These are phyloP conservation scores for Fragaria vesca DNA, from an alignment of 306 rosid species.

Conservation along the genomic window DNA sequence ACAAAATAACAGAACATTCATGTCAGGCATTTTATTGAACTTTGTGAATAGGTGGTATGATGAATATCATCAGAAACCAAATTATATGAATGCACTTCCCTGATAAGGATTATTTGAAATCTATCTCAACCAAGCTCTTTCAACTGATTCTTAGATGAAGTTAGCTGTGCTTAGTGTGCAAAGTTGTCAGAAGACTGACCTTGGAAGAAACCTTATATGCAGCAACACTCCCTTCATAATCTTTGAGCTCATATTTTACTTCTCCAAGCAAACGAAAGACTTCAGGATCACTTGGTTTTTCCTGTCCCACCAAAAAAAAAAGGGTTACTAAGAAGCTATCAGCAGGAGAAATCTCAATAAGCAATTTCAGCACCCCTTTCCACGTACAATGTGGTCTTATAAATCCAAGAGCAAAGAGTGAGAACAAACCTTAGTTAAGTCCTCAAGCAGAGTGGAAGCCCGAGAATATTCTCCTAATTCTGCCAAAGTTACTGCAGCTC, in stretches of 20 bases:
- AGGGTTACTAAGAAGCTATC: neutral
- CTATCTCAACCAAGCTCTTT: neutral
- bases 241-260: constrained; percentile 72
- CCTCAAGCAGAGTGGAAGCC: constrained; percentile 81
- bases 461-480: constrained; percentile 76
- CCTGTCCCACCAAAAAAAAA: constrained; percentile 38
- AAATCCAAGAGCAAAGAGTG: constrained; percentile 12
- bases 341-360: neutral
- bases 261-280: constrained; percentile 93
- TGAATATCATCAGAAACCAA: neutral
- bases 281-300: constrained; percentile 71
- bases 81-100: neutral
- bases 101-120: neutral
- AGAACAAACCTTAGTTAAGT: constrained; percentile 64
- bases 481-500: constrained; percentile 85
- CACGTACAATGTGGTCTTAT: constrained; percentile 4
- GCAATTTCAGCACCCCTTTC: constrained; percentile 14
- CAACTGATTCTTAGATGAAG: neutral
- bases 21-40: constrained; percentile 2
- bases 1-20: constrained; percentile 24
- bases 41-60: neutral
- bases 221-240: constrained; percentile 74
- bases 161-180: neutral
- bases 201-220: constrained; percentile 67
- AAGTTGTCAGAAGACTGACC: constrained; percentile 47